phyloP scores from a whole-genome alignment of 2,329 filamentous ascomycete species.

The Lecanosticta acicola region DNA sequence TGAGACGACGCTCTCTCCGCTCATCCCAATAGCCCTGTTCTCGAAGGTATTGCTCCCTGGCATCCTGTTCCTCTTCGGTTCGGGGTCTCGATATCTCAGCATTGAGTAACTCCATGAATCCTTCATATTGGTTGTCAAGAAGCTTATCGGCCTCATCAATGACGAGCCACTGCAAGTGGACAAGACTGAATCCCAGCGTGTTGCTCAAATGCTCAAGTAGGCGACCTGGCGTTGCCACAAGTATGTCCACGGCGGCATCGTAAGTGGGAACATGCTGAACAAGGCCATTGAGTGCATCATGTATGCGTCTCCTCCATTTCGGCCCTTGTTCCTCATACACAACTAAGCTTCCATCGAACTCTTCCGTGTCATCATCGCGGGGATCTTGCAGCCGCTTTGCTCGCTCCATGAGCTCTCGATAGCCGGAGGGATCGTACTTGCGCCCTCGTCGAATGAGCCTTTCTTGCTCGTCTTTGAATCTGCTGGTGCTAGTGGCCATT shows the following conservation, averaged over 20 bases:
- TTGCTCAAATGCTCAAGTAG: slow-evolving; percentile 84
- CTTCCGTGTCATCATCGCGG: slow-evolving; percentile 35
- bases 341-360: slow-evolving; percentile 24
- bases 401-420: slow-evolving; percentile 43
- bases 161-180: slow-evolving; percentile 77
- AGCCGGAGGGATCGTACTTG: slow-evolving; percentile 60
- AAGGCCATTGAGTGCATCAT: slow-evolving; percentile 40
- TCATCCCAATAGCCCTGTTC: slow-evolving; percentile 32
- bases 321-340: slow-evolving; percentile 15
- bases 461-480: slow-evolving; percentile 61
- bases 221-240: slow-evolving; percentile 87
- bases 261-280: slow-evolving; percentile 60
- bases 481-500: slow-evolving; percentile 74
- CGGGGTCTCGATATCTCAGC: slow-evolving; percentile 18
- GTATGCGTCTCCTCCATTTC: slow-evolving; percentile 28
- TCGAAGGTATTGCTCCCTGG: slow-evolving; percentile 24
- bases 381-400: slow-evolving; percentile 31
- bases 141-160: slow-evolving; percentile 93
- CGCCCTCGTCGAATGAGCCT: slow-evolving; percentile 54
- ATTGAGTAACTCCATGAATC: slow-evolving; percentile 26
- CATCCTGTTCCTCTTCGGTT: slow-evolving; percentile 21
- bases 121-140: slow-evolving; percentile 58
- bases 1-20: slow-evolving; percentile 45
- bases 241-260: slow-evolving; percentile 71
- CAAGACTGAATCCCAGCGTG: slow-evolving; percentile 74